These are phyloP conservation scores for Houttuynia cordata DNA, from an alignment of 164 flowering plant genomes.

Conservation along the genomic window DNA sequence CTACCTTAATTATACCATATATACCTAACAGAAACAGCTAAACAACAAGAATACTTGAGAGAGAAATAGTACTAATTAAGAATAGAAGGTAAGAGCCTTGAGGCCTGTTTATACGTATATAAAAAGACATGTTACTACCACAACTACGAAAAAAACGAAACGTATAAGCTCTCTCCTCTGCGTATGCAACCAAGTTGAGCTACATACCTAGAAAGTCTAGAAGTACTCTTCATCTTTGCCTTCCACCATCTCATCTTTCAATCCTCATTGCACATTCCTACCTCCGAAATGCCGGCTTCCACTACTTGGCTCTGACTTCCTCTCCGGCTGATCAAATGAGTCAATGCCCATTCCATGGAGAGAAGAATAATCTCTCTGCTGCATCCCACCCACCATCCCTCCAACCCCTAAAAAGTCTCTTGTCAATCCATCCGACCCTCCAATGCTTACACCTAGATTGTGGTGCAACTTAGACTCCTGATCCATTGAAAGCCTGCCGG, in stretches of 20 bases:
- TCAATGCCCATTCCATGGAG: constrained; percentile 5
- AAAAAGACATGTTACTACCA: too few relatives aligned
- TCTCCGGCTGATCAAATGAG: constrained; percentile 4
- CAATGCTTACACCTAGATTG: constrained; percentile 19
- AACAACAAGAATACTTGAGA: too few relatives aligned
- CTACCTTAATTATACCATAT: too few relatives aligned
- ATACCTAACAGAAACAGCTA: too few relatives aligned
- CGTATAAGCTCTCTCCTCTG: too few relatives aligned
- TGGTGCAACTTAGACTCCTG: constrained; percentile 26
- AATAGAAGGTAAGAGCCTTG: too few relatives aligned
- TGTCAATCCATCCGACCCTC: constrained; percentile 48
- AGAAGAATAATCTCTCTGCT: constrained; percentile 24
- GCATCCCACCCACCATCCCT: constrained; percentile 36
- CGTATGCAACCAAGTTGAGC: too few relatives aligned
- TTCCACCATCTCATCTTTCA: not conserved
- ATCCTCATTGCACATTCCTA: not conserved
- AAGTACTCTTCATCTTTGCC: not conserved
- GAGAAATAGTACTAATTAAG: too few relatives aligned
- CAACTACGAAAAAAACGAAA: too few relatives aligned
- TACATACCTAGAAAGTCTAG: too few relatives aligned
- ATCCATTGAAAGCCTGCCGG: constrained; percentile 1
- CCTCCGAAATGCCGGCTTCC: not conserved
- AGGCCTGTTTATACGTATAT: too few relatives aligned
- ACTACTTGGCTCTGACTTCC: constrained; percentile 2
- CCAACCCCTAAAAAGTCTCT: constrained; percentile 79